Evolutionary conservation across 352 stramenopile genomes (phyloP).

Genomic region (Phytophthora macrochlamydospora): DNA sequence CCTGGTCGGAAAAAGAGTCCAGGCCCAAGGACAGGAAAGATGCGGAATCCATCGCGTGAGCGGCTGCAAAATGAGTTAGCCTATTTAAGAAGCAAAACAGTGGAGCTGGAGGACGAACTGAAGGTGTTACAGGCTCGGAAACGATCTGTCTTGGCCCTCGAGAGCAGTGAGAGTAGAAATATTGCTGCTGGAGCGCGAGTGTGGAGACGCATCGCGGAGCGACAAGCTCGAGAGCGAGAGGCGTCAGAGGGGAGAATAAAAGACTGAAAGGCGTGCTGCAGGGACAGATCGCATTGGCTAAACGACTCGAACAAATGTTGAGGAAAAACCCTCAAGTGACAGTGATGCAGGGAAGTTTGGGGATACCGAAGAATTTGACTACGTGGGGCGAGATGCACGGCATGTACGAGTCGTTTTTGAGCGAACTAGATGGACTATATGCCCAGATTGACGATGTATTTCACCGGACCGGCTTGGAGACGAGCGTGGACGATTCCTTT

Average conservation of each 20-base stretch:
- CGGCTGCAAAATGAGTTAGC: constrained; percentile 52
- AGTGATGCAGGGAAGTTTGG: constrained; percentile 26
- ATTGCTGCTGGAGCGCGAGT: constrained; percentile 28
- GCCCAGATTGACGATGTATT: constrained; percentile 46
- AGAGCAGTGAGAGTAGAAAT: constrained; percentile 2
- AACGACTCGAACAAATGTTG: constrained; percentile 55
- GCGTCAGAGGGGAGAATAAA: constrained; percentile 50
- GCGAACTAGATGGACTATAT: constrained; percentile 51
- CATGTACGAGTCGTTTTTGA: constrained; percentile 42
- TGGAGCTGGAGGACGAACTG: constrained; percentile 48
- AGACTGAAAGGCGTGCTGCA: constrained; percentile 47
- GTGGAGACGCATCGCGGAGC: constrained; percentile 57
- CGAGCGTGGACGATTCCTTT: constrained; percentile 46
- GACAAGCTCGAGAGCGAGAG: constrained; percentile 40
- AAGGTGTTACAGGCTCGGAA: constrained; percentile 25
- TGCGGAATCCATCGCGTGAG: constrained; percentile 53
- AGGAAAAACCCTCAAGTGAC: constrained; percentile 51
- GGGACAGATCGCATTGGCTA: constrained; percentile 52
- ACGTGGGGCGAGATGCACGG: constrained; percentile 19
- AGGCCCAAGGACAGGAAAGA: constrained; percentile 24
- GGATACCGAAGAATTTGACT: constrained; percentile 19
- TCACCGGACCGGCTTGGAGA: constrained; percentile 45
- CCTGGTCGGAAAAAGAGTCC: constrained; percentile 23
- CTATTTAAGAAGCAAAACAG: constrained; percentile 47
- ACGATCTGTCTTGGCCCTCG: not conserved